Conservation (phyloP, 768 basidiomycete species). For the Termitomyces eurrhizus region DNA sequence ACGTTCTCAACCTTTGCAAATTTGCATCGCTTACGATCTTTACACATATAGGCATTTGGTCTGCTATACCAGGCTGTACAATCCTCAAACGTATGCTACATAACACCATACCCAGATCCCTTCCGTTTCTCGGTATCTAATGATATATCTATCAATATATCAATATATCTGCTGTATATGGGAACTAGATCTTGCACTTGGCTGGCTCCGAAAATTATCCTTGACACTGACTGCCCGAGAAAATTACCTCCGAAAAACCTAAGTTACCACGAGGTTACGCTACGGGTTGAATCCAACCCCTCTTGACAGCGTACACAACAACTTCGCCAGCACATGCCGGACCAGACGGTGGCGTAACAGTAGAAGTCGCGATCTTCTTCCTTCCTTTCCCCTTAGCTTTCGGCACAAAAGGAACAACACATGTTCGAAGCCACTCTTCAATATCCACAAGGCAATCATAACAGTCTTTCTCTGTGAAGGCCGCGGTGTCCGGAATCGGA, state of each 20-base stretch:
- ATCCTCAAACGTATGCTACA: slow-evolving; percentile 2
- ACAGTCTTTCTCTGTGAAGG: slow-evolving; percentile 64
- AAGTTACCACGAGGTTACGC: neutral
- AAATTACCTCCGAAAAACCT: neutral
- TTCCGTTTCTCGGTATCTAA: slow-evolving; percentile 1
- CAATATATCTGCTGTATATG: neutral
- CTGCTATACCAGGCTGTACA: slow-evolving; percentile 4
- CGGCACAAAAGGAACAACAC: slow-evolving; percentile 34
- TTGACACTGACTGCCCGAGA: neutral
- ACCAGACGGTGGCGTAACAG: slow-evolving; percentile 16
- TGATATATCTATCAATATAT: neutral
- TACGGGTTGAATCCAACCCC: slow-evolving; percentile 52
- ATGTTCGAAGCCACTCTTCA: slow-evolving; percentile 51
- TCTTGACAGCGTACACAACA: slow-evolving; percentile 55
- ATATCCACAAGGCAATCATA: slow-evolving; percentile 66
- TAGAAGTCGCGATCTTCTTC: slow-evolving; percentile 23
- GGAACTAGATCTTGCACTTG: neutral
- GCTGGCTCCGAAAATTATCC: neutral
- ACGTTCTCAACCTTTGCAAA: neutral
- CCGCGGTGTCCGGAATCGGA: slow-evolving; percentile 26
- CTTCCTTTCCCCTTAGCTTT: slow-evolving; percentile 34
- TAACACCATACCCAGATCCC: neutral
- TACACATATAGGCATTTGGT: slow-evolving; percentile 4
- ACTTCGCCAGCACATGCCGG: slow-evolving; percentile 56
- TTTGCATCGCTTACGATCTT: neutral